These are phyloP conservation scores for Auxenochlorella pyrenoidosa DNA, from an alignment of 139 green algal species.

Conservation along the genomic window DNA sequence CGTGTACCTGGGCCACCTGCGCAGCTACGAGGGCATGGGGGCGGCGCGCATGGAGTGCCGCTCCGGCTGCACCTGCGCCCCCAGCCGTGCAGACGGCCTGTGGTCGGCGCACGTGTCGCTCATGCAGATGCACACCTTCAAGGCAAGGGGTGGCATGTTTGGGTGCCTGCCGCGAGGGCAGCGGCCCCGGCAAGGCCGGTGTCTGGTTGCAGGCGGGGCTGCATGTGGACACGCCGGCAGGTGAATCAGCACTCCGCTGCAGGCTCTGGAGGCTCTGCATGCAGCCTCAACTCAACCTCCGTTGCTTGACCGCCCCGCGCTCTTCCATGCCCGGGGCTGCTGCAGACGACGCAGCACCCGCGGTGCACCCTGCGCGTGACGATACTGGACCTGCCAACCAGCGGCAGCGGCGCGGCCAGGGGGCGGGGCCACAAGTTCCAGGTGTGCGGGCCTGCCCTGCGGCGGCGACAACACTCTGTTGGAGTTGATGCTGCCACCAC, in stretches of 20 bases:
- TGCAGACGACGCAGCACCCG: constrained; percentile 18
- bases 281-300: background rate
- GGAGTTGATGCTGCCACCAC: too few relatives aligned
- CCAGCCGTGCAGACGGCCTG: background rate
- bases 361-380: background rate
- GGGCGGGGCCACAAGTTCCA: constrained; percentile 4
- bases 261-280: background rate
- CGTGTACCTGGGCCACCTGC: constrained; percentile 23
- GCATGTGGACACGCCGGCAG: background rate
- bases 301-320: background rate
- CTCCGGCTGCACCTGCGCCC: constrained; percentile 7
- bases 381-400: background rate
- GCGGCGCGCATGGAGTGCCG: background rate
- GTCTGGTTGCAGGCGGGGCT: too few relatives aligned
- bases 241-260: background rate
- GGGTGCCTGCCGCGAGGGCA: background rate
- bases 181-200: too few relatives aligned
- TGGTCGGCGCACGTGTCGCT: constrained; percentile 4
- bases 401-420: background rate
- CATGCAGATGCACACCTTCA: constrained; percentile 10
- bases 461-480: too few relatives aligned
- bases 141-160: background rate
- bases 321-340: too few relatives aligned
- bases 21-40: constrained; percentile 31
- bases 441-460: background rate